phyloP scores from a whole-genome alignment of 2,329 filamentous ascomycete genomes.

The Neofusicoccum kwambonambiense region DNA sequence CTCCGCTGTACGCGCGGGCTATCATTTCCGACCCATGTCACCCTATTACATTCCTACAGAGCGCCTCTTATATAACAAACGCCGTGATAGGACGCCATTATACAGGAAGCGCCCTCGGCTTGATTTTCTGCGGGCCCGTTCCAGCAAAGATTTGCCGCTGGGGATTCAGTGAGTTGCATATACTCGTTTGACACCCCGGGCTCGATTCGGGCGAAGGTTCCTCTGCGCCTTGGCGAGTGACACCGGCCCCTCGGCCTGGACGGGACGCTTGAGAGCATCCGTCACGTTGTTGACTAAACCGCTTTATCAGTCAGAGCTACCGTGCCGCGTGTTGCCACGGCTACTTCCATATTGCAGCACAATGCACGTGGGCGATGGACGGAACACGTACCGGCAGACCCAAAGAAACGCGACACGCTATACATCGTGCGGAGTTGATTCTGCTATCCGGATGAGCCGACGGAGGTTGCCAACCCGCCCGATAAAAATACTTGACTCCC shows the following conservation, averaged over 20 bases:
- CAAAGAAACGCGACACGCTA: background rate
- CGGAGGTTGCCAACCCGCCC: background rate
- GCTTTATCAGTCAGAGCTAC: background rate
- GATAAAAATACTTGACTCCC: background rate
- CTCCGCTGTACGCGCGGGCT: constrained; percentile 16
- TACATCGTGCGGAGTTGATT: background rate
- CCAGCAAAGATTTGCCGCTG: background rate
- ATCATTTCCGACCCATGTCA: constrained; percentile 14
- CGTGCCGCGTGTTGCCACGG: background rate
- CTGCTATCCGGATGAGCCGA: background rate
- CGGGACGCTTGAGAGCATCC: background rate
- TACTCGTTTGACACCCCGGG: background rate
- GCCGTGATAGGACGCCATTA: constrained; percentile 9
- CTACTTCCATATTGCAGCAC: background rate
- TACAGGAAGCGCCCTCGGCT: background rate
- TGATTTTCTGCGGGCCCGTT: background rate
- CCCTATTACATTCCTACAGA: constrained; percentile 2
- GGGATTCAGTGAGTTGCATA: background rate
- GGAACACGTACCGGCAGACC: no score
- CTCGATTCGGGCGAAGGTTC: background rate
- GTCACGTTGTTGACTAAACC: background rate
- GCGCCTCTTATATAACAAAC: background rate
- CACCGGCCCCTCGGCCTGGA: background rate
- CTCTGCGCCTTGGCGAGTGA: background rate
- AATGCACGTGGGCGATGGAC: background rate